Conservation (phyloP, 768 basidiomycete species). For the Sutorius australiensis region DNA sequence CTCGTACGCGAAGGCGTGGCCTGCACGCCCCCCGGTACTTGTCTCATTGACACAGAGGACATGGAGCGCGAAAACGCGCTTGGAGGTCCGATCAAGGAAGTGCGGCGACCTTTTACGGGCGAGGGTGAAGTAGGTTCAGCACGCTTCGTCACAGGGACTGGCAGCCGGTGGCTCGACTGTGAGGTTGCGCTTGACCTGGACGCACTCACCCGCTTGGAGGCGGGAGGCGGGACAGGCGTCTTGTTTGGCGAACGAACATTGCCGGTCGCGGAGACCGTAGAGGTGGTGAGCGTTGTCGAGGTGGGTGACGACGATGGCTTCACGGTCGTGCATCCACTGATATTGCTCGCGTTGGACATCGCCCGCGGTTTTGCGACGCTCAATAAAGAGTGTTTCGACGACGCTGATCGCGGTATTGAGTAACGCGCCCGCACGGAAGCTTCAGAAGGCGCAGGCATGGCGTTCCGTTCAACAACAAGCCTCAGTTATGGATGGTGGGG, state of each 20-base stretch:
- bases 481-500: neutral
- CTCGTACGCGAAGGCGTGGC: conserved; percentile 39
- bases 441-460: conserved; percentile 45
- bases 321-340: conserved; percentile 51
- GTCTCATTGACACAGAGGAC: conserved; percentile 17
- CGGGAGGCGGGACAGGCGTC: conserved; percentile 41
- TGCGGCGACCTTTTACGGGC: conserved; percentile 26
- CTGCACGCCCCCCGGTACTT: conserved; percentile 21
- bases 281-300: conserved; percentile 26
- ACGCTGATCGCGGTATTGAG: conserved; percentile 41
- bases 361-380: conserved; percentile 50
- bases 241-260: conserved; percentile 46
- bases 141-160: conserved; percentile 35
- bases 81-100: conserved; percentile 28
- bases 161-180: conserved; percentile 34
- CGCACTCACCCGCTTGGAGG: conserved; percentile 36
- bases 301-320: conserved; percentile 31
- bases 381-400: conserved; percentile 40
- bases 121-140: conserved; percentile 25
- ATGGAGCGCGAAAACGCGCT: conserved; percentile 23
- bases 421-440: conserved; percentile 43
- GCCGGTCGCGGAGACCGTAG: conserved; percentile 21
- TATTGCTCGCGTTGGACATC: conserved; percentile 46
- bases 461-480: conserved; percentile 1
- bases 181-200: conserved; percentile 39